Evolutionary conservation across 1,284 basidiomycete species (phyloP), one percentile per base, ranked within the genome.

Genomic region (Trichosporon asahii): DNA sequence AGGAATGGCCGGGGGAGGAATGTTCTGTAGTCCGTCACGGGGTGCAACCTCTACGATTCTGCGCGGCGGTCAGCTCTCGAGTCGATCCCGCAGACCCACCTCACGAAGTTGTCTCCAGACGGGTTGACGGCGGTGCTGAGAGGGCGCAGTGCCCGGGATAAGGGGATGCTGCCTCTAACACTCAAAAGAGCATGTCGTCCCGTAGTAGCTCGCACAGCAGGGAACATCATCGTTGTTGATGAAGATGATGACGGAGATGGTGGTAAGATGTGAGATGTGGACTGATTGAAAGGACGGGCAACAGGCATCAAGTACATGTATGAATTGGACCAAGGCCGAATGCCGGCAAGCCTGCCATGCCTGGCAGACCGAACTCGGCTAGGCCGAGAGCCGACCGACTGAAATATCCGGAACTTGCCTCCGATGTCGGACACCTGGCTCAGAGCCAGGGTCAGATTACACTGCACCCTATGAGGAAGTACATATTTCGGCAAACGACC

Each of bases 21-120:
- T 92, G 79, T 98, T 98, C 85, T 98, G 95, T 15, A 98, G 86
- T 0, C 95, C 95, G 82, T 98, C 95, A 25, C 95, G 86, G 0
- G 95, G 92, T 0, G 93, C 92, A 3, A 97, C 94, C 84, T 98
- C 95, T 68, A 98, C 92, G 64, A 98, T 91, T 69, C 88, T 80
- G 49, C 31, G 35, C 3, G 14, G 12, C 2, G 57, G n/a, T n/a
- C 27, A 61, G 29, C 27, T 18, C 31, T n/a, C 21, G 23, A 27
- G 29, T 1, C 2, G 15, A 40, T 12, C n/a, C n/a, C 4, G 14
- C 21, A 1, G 14, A 65, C 68, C n/a, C 37, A 68, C 68, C 68
- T 64, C 25, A 68, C 68, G 31, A 68, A 65, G 27, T 65, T 65
- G 64, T 68, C 68, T 8, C 53, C 57, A 4, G 57, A 14, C 15